A percentile compares a stretch with the other conserved stretches of the same genome.
phyloP scores from a whole-genome alignment of 2,329 filamentous ascomycete species.

The Aschersonia sp. region DNA sequence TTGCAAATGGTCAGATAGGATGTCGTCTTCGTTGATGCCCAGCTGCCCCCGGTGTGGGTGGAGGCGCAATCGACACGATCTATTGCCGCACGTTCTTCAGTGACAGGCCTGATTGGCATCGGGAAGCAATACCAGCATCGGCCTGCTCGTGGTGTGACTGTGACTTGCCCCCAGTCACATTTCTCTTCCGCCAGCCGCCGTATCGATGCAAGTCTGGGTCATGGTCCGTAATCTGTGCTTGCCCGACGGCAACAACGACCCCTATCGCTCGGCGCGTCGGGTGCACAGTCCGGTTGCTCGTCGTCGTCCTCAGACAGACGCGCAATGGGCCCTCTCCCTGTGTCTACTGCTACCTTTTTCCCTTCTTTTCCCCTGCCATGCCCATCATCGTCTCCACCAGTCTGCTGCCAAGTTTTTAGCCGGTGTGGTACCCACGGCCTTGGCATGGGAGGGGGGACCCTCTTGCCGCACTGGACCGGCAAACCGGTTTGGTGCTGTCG shows the following conservation, averaged over 20 bases:
- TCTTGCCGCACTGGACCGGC: not conserved
- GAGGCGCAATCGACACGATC: not conserved
- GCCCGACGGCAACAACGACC: too few species aligned
- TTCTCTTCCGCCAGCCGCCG: too few species aligned
- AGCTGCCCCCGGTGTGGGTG: not conserved
- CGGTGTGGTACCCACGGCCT: too few species aligned
- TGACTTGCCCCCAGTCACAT: too few species aligned
- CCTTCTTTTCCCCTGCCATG: not conserved
- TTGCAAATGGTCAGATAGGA: not conserved
- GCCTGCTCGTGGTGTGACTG: too few species aligned
- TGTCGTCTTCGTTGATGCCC: too few species aligned
- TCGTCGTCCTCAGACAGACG: not conserved
- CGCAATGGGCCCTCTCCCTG: not conserved
- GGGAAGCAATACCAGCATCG: not conserved
- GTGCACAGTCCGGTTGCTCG: not conserved
- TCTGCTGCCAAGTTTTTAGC: not conserved
- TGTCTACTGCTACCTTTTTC: not conserved
- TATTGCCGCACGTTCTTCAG: not conserved
- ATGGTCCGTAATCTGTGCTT: too few species aligned
- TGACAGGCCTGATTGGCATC: not conserved
- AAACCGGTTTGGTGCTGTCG: not conserved
- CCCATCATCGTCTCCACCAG: not conserved
- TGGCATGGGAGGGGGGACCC: not conserved
- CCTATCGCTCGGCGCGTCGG: too few species aligned
- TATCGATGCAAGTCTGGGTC: too few species aligned